Evolutionary conservation across 768 basidiomycete genomes (phyloP).

Genomic region (Lactifluus subvellereus): DNA sequence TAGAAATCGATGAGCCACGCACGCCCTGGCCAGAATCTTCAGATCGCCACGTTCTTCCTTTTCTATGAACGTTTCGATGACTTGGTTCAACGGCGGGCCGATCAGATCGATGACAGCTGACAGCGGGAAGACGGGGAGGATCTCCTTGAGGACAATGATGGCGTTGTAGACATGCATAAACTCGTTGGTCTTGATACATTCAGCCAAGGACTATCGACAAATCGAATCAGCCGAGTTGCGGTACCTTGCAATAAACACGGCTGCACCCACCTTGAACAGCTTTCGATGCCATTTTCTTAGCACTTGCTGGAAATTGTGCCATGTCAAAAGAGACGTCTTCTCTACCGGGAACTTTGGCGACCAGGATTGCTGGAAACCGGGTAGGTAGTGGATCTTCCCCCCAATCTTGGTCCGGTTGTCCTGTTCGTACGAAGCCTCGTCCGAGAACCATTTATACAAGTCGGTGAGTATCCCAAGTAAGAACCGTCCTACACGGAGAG

Average conservation of each 20-base stretch:
- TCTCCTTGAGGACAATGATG: conserved; percentile 89
- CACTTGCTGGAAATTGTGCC: conserved; percentile 64
- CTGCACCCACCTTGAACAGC: conserved; percentile 52
- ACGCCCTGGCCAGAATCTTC: conserved; percentile 76
- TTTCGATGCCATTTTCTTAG: conserved; percentile 82
- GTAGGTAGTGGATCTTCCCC: conserved; percentile 55
- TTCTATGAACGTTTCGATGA: conserved; percentile 62
- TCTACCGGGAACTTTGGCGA: conserved; percentile 40
- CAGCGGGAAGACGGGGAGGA: conserved; percentile 83
- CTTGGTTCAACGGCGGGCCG: conserved; percentile 50
- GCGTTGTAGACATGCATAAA: conserved; percentile 98
- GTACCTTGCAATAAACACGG: too few species aligned
- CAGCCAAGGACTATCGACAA: conserved; percentile 58
- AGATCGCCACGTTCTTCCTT: conserved; percentile 79
- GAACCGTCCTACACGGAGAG: conserved; percentile 64
- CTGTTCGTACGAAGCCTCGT: conserved; percentile 66
- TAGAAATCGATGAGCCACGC: conserved; percentile 29
- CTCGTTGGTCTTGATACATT: conserved; percentile 79
- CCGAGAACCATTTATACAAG: conserved; percentile 70
- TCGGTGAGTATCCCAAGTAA: conserved; percentile 73
- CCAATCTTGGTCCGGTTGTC: conserved; percentile 63
- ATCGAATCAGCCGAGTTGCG: background rate
- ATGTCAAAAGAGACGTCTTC: conserved; percentile 54
- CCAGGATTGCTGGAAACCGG: conserved; percentile 60
- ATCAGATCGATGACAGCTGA: conserved; percentile 48